Evolutionary conservation across 768 basidiomycete genomes (phyloP).

Genomic region (Rhizopogon roseolus): DNA sequence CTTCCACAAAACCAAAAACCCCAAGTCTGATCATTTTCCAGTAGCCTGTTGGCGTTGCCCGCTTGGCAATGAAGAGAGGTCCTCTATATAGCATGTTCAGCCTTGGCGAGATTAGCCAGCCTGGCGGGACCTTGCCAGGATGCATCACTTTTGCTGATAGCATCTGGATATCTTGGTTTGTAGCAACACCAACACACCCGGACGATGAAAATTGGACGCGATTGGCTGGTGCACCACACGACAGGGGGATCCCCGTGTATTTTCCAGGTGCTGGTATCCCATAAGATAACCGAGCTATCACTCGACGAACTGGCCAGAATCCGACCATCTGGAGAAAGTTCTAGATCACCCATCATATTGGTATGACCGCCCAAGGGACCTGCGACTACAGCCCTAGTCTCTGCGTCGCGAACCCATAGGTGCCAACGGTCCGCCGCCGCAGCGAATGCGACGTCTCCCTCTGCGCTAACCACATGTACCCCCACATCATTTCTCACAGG

Average conservation of each 20-base stretch:
- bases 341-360: background rate
- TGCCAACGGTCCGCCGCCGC: background rate
- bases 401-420: background rate
- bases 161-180: background rate
- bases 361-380: background rate
- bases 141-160: no score
- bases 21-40: no score
- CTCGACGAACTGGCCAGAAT: slow-evolving; percentile 2
- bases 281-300: background rate
- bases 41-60: no score
- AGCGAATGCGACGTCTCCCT: background rate
- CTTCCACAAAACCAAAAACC: background rate
- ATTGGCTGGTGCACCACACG: background rate
- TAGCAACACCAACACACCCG: background rate
- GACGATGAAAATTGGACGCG: background rate
- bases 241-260: background rate
- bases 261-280: slow-evolving; percentile 1
- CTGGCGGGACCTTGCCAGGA: no score
- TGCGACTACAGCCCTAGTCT: background rate
- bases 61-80: no score
- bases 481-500: background rate
- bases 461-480: background rate
- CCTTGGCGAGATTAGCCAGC: no score
- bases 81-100: no score
- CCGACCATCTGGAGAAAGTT: slow-evolving; percentile 4